Base-by-base conservation (phyloP, 2,329 filamentous ascomycete genomes). In the Alternaria atra region DNA sequence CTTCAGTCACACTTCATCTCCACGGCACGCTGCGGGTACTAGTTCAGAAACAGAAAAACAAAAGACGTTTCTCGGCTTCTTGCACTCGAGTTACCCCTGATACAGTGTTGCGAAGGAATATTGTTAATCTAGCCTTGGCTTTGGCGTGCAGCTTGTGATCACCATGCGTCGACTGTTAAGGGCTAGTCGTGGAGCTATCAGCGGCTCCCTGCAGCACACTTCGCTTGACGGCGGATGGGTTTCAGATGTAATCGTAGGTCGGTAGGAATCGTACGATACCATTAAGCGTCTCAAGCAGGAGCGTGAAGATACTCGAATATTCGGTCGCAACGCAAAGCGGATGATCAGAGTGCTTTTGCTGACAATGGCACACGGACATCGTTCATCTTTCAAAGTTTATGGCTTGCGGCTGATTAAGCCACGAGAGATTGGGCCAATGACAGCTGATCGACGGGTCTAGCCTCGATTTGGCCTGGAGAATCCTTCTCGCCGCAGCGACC, bases 171-270 rank as follows among this genome's bases (percentile, higher is more conserved):
- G 44, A 27, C 35, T 37, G 29, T 51, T 58, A 47, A 35, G 39
- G 25, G 32, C 32, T 56, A 57, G 58, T 37, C 32, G 46, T 23
- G 27, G 53, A 46, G 32, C 53, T 35, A 61, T 61, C 46, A 55
- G 58, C 58, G 58, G 58, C 58, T 53, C 58, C 58, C 58, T 61
- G 58, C 58, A 61, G 58, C n/a, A 43, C 42, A 43, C 50, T 39
- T 58, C 48, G 58, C 54, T 58, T 58, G 54, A 58, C 42, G 40
- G 40, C 34, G n/a, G 58, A 34, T 43, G 58, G 48, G 58, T 61
- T 61, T 61, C 58, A 60, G 47, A 57, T 44, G 44, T 34, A 51
- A 25, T 42, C 17, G 57, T 44, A 55, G 52, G 52, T 50, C 43
- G 29, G 30, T n/a, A 43, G 35, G 48, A 60, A 54, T 60, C 57